Base-by-base conservation (phyloP, 768 basidiomycete species). In the Tephrocybe rancida region DNA sequence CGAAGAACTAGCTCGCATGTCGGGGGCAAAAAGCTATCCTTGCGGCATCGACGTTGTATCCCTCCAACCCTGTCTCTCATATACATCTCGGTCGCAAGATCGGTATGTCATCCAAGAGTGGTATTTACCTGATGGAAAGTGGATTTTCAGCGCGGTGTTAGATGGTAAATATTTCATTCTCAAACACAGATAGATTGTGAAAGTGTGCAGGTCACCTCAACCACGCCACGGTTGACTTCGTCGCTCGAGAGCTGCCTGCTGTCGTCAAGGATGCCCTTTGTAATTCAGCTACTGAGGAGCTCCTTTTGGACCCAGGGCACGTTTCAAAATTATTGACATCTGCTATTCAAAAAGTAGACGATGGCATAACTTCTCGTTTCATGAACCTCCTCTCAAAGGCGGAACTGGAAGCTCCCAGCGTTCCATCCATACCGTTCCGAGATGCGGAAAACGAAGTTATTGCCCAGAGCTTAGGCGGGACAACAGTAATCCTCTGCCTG, bases 401-500 rank as follows among this genome's bases (percentile, higher is more conserved):
- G 14, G 7, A 73, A 46, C 57, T 58, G 7, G 42, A 57, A 8
- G 27, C 50, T 13, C 24, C 42, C 1, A 32, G 48, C 18, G 42
- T 41, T 8, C 41, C n/a, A 3, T 19, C 25, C 2, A 18, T n/a
- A n/a, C n/a, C 39, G 30, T 18, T 57, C 5, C 16, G n/a, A 37
- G 59, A 44, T 43, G 26, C 39, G 32, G 47, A 54, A 6, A n/a
- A 41, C 39, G 21, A 41, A 8, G 21, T n/a, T 3, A 53, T 54
- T 5, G 56, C 59, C 25, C 59, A 61, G 46, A 79, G 79, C 55
- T 74, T 85, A 62, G 78, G 82, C 41, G 83, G 83, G 19, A 76
- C 77, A 0, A 86, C 83, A 0, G 73, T 78, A 6, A 68, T 85
- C 29, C 66, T 86, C 42, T 73, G 82, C 46, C 69, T 85, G 27